Base-by-base conservation (phyloP, 2,329 filamentous ascomycete genomes). In the Scedosporium boydii region DNA sequence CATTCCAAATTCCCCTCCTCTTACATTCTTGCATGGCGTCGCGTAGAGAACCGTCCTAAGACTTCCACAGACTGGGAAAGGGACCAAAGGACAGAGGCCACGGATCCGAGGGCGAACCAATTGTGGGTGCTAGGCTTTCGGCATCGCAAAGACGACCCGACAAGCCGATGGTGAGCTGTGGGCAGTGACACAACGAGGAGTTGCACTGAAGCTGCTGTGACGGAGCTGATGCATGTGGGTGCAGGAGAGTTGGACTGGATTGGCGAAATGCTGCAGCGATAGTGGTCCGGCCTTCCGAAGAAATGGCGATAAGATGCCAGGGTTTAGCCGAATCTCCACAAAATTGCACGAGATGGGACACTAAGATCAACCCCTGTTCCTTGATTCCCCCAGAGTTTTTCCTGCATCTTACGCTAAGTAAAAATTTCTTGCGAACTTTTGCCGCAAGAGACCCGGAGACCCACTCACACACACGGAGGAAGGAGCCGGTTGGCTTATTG, bases 121-220 rank as follows among this genome's bases (percentile, higher is more conserved):
- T 48, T 12, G 16, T 27, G n/a, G 16, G 58, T 14, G n/a, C 27
- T 10, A 58, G 14, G 14, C 56, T n/a, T 9, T 21, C 10, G 58
- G 42, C 21, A 26, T 26, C 58, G 58, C 58, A 60, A 48, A 41
- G 21, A 34, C 58, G 58, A 26, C 44, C 58, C 58, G 58, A 51
- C 42, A 23, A 51, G 58, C 58, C 58, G 58, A 51, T 48, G 58
- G 21, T 9, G 10, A 38, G 2, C 34, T 27, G 51, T 55, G 51
- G 51, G 21, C 12, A 14, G 23, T 23, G 51, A 21, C 18, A 23
- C 51, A 55, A 23, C 7, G 18, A 48, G 9, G 42, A 46, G 18
- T 46, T 46, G 42, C 42, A 18, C 42, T 48, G 44, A 21, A 18
- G 44, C 44, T n/a, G 16, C 16, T n/a, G 44, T 48, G 44, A 48